phyloP scores from a whole-genome alignment of 805 yeast genomes.

The Pichia cabralensis region DNA sequence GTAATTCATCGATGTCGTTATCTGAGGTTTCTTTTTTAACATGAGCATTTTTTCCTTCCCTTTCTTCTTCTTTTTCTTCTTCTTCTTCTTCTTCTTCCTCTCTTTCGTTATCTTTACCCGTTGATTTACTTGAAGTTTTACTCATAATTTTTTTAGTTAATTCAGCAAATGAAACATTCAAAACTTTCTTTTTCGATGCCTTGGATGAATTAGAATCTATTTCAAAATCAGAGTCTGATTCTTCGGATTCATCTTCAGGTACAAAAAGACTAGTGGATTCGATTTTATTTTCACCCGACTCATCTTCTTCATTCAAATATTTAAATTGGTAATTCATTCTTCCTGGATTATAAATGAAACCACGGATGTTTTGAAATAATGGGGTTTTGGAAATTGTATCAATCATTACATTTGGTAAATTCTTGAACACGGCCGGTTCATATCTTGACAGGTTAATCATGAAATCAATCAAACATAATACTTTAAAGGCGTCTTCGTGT shows the following conservation, averaged over 20 bases:
- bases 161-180: conserved; percentile 11
- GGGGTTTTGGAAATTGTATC: conserved; percentile 2
- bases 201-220: too few species aligned
- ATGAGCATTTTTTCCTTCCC: too few species aligned
- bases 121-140: background rate
- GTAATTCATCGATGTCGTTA: too few species aligned
- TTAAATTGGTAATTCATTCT: conserved; percentile 19
- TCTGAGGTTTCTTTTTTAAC: background rate
- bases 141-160: conserved; percentile 12
- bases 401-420: conserved; percentile 17
- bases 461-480: conserved; percentile 19
- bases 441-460: conserved; percentile 14
- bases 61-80: too few species aligned
- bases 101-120: background rate
- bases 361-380: conserved; percentile 9
- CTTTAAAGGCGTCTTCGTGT: conserved; percentile 8
- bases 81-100: background rate
- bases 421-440: conserved; percentile 13
- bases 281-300: background rate
- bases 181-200: background rate
- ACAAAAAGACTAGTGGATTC: too few species aligned
- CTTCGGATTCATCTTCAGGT: background rate
- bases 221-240: background rate
- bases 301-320: background rate
- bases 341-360: conserved; percentile 10